Percentiles rank a stretch among this genome's conserved stretches.
These are phyloP conservation scores for Tylopilus felleus DNA, from an alignment of 768 basidiomycete genomes.

Conservation along the genomic window DNA sequence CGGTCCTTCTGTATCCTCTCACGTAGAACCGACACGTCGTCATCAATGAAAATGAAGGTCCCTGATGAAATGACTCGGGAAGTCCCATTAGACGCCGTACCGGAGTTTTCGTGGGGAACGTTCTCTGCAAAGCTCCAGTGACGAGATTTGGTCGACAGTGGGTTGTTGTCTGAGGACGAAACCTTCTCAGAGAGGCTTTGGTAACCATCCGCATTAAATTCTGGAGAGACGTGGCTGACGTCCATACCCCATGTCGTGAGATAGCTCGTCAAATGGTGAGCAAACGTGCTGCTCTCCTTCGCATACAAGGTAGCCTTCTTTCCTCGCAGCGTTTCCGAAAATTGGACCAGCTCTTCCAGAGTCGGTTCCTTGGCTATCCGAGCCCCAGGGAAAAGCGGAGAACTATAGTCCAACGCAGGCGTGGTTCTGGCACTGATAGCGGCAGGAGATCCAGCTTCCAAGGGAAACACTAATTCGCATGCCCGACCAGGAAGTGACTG, in stretches of 20 bases:
- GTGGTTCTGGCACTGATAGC: conserved; percentile 37
- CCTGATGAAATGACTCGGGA: conserved; percentile 27
- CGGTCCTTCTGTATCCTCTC: conserved; percentile 69
- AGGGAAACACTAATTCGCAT: conserved; percentile 61
- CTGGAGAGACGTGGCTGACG: conserved; percentile 72
- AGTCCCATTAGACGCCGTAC: conserved; percentile 19
- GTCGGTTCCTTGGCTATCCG: conserved; percentile 68
- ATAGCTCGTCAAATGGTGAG: conserved; percentile 89
- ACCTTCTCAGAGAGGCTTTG: conserved; percentile 18
- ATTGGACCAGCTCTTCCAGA: conserved; percentile 70
- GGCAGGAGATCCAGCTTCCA: conserved; percentile 58
- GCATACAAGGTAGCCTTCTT: conserved; percentile 84
- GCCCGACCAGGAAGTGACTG: conserved; percentile 45
- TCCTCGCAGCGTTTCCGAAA: conserved; percentile 79
- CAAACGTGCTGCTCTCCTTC: conserved; percentile 82
- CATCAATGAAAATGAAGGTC: conserved; percentile 90
- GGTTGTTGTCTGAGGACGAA: conserved; percentile 7
- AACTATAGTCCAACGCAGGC: conserved; percentile 46
- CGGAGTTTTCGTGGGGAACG: conserved; percentile 18
- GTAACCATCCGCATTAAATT: conserved; percentile 47
- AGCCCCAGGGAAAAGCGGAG: conserved; percentile 46
- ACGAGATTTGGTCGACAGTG: conserved; percentile 17
- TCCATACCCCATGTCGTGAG: conserved; percentile 95
- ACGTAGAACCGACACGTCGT: conserved; percentile 78
- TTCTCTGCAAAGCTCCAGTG: conserved; percentile 22